Evolutionary conservation across 805 yeast genomes (phyloP).

Genomic region (Yueomyces sinensis): DNA sequence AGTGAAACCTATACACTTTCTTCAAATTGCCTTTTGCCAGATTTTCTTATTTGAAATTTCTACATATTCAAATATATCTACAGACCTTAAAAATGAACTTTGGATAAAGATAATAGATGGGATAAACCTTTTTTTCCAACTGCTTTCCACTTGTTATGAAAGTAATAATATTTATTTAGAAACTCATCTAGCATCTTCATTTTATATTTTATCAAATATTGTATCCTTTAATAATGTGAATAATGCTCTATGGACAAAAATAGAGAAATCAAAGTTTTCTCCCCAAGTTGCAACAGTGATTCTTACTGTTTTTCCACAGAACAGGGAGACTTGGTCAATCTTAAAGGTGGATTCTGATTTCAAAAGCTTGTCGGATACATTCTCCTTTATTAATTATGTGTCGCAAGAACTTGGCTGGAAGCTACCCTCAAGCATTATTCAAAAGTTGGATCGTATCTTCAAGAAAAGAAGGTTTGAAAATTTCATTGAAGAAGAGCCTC

Average conservation of each 20-base stretch:
- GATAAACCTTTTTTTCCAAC: conserved; percentile 15
- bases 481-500: conserved; percentile 11
- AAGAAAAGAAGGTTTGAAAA: conserved; percentile 17
- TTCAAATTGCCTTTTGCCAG: conserved; percentile 18
- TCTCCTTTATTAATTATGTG: conserved; percentile 10
- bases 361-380: conserved; percentile 3
- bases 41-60: conserved; percentile 16
- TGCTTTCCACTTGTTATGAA: conserved; percentile 11
- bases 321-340: conserved; percentile 11
- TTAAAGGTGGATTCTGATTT: conserved; percentile 7
- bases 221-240: conserved; percentile 3
- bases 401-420: conserved; percentile 21
- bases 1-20: conserved; percentile 23
- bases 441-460: conserved; percentile 18
- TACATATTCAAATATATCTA: conserved; percentile 10
- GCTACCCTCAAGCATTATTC: conserved; percentile 36
- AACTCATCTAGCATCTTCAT: conserved; percentile 8
- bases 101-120: conserved; percentile 13
- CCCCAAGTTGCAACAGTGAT: conserved; percentile 9
- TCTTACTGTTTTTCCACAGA: conserved; percentile 11
- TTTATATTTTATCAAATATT: conserved; percentile 10
- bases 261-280: conserved; percentile 6
- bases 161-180: conserved; percentile 1
- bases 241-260: conserved; percentile 11
- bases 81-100: conserved; percentile 5